Percentiles rank a stretch among this genome's conserved stretches.
phyloP scores from a whole-genome alignment of 257 asterid genomes.

The Agastache rugosa region DNA sequence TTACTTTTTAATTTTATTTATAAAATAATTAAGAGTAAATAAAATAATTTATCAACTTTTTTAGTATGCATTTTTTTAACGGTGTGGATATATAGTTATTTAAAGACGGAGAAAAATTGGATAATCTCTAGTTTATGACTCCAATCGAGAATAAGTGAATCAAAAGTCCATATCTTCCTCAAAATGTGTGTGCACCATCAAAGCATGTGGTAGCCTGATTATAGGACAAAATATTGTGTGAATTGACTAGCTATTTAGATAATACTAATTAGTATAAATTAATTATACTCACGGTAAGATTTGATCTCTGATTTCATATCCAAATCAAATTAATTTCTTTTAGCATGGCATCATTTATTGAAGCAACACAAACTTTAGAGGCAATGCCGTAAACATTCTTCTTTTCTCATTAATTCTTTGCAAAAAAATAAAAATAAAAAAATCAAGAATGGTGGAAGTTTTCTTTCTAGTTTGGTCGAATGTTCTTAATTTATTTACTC shows the following conservation, averaged over 20 bases:
- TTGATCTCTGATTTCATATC: neutral
- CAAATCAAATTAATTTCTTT: neutral
- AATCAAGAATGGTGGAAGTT: too few species aligned
- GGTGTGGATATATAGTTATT: too few species aligned
- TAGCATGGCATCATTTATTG: neutral
- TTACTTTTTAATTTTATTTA: too few species aligned
- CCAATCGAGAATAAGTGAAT: neutral
- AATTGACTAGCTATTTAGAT: neutral
- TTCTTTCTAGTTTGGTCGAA: neutral
- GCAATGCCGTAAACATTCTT: neutral
- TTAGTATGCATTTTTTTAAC: too few species aligned
- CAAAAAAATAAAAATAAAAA: too few species aligned
- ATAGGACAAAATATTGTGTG: neutral
- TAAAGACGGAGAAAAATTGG: too few species aligned
- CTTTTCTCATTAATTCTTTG: neutral
- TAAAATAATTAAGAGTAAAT: too few species aligned
- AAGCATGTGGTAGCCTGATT: neutral
- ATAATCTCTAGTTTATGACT: neutral
- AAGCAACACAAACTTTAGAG: neutral
- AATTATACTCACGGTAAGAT: neutral
- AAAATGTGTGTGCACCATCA: neutral
- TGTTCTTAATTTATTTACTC: neutral
- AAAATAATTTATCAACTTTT: too few species aligned
- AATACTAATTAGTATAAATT: neutral
- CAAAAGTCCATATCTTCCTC: neutral